Evolutionary conservation across 305 asterid genomes (phyloP), one percentile per base, ranked within the genome.

Genomic region (Euphrasia arctica): DNA sequence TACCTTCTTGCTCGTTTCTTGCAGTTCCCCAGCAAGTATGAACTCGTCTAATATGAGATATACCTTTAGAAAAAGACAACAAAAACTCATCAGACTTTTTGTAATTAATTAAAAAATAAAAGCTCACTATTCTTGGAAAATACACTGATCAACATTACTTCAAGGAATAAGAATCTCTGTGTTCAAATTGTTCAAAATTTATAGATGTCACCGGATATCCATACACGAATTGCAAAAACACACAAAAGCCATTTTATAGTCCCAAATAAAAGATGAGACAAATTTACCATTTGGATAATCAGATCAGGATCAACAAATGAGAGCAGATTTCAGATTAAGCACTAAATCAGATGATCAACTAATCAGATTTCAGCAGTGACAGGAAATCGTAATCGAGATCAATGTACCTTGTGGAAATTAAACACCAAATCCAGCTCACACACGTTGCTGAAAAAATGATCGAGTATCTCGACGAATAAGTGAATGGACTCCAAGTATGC

Each of bases 21-120:
- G 98, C 61, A 89, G 91, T 78, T 91, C 98, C 57, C 98, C 96
- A 36, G 95, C 97, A 65, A 91, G 97, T 63, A 91, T 91, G 85
- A 89, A 91, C 85, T 91, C 97, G 13, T 91, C 98, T 62, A 91
- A 63, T 73, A 89, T 91, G 73, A 89, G 95, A 73, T 91, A 91
- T 36, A 91, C 98, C 98, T 91, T 72, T 36, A 39, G 55, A 50
- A 50, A 50, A 50, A 28, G 56, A n/a, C 48, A 43, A 4, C 50
- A 12, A 11, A 45, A 45, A 2, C 5, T 0, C n/a, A 11, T 43
- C 14, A 43, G 49, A 3, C n/a, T 18, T 18, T 18, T 18, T 18
- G 22, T 18, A 18, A 39, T 39, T 3, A 10, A 39, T 39, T 39
- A 45, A 45, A 47, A 10, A 4, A 12, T 47, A 10, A 10, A 10